These are phyloP conservation scores for Trametopsis cervina DNA, from an alignment of 768 basidiomycete genomes.

Conservation along the genomic window DNA sequence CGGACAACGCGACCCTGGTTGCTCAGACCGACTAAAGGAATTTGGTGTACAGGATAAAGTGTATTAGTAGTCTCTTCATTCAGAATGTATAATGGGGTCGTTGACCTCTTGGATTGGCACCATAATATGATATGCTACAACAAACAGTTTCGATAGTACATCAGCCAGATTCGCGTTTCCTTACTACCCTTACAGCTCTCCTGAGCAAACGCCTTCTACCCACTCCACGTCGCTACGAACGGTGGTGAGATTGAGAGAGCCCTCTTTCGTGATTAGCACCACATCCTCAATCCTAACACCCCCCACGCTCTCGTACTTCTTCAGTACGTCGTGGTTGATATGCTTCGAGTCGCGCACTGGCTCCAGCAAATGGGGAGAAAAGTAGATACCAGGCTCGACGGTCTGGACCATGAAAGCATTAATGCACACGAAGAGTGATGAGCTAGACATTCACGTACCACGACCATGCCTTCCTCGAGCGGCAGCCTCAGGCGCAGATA, in stretches of 20 bases:
- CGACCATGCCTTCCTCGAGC: constrained; percentile 75
- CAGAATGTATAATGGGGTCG: no score
- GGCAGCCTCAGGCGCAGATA: constrained; percentile 76
- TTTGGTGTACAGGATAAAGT: no score
- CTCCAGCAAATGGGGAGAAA: constrained; percentile 71
- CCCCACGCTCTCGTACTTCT: constrained; percentile 73
- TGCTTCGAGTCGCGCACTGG: constrained; percentile 54
- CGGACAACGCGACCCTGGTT: constrained; percentile 16
- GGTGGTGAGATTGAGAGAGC: constrained; percentile 81
- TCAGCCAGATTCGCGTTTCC: no score
- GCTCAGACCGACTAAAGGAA: neutral
- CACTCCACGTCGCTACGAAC: constrained; percentile 77
- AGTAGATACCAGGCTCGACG: constrained; percentile 88
- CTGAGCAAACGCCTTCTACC: constrained; percentile 79
- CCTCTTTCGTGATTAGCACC: constrained; percentile 65
- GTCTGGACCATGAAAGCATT: constrained; percentile 59
- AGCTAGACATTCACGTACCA: constrained; percentile 51
- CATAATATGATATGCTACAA: no score
- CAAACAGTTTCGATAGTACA: no score
- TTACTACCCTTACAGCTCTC: constrained; percentile 37
- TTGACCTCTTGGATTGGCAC: no score
- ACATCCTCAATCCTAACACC: constrained; percentile 95
- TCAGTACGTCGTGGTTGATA: constrained; percentile 64
- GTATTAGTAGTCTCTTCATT: neutral
- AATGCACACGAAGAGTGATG: no score